Evolutionary conservation across 179 eudicot genomes (phyloP).

Genomic region (Monotropa hypopitys): DNA sequence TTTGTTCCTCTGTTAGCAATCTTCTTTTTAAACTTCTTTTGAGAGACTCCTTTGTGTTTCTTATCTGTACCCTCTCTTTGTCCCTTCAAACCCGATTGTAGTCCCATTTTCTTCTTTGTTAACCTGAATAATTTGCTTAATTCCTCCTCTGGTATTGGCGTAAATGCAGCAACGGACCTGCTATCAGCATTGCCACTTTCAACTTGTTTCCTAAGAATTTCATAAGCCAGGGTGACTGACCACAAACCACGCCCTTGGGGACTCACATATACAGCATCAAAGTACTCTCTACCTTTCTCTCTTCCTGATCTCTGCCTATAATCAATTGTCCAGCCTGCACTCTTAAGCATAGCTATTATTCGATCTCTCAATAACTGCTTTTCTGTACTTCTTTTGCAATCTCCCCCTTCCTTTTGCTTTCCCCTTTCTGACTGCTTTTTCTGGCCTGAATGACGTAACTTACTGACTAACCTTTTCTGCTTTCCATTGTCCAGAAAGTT

Average conservation of each 20-base stretch:
- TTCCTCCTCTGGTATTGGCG: slow-evolving; percentile 53
- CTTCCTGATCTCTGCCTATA: slow-evolving; percentile 36
- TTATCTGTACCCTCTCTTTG: slow-evolving; percentile 11
- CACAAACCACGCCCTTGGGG: slow-evolving; percentile 51
- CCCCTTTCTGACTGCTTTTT: not conserved
- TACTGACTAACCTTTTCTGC: slow-evolving; percentile 11
- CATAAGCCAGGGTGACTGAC: slow-evolving; percentile 78
- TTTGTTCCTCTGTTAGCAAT: slow-evolving; percentile 4
- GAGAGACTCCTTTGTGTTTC: slow-evolving; percentile 12
- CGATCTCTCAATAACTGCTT: slow-evolving; percentile 40
- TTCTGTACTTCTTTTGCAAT: slow-evolving; percentile 14
- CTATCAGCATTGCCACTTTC: slow-evolving; percentile 35
- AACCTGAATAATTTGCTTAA: slow-evolving; percentile 50
- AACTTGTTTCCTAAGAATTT: slow-evolving; percentile 31
- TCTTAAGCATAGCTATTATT: slow-evolving; percentile 42
- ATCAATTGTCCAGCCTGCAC: slow-evolving; percentile 78
- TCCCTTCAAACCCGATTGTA: slow-evolving; percentile 8
- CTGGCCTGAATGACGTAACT: not conserved
- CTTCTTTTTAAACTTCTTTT: slow-evolving; percentile 13
- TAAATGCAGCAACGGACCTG: slow-evolving; percentile 30
- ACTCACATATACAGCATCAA: slow-evolving; percentile 62
- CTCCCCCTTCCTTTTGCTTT: slow-evolving; percentile 3
- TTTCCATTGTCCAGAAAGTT: slow-evolving; percentile 9
- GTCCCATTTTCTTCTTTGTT: slow-evolving; percentile 26
- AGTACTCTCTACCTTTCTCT: slow-evolving; percentile 27